Evolutionary conservation across 2,329 filamentous ascomycete species (phyloP), one percentile per base, ranked within the genome.

Genomic region (Neofusicoccum ribis): DNA sequence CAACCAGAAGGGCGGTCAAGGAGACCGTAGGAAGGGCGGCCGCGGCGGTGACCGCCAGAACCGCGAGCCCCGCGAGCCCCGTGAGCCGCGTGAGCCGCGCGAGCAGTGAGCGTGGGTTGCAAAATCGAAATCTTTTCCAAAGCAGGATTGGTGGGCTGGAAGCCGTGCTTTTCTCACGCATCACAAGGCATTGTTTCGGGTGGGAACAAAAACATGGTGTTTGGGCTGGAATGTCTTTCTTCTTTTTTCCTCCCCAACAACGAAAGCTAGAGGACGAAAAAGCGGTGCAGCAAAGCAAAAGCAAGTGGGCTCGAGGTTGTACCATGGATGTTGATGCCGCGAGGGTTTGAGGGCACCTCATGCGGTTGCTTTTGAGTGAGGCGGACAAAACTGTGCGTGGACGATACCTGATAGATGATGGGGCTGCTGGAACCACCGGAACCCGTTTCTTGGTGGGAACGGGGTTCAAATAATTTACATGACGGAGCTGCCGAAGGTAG

Each of bases 1-100:
- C 14, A 73, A 70, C 67, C 59, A 76, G 64, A 74, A 74, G 63
- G 72, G 75, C 15, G 74, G 74, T 23, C 73, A 72, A 15, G 70
- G 70, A 51, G 69, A 74, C 51, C 70, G 73, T 67, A 69, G 74
- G 54, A 65, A 66, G 20, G 75, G 76, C 23, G 70, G 73, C 67
- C 67, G 73, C 36, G 72, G 75, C 17, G 46, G 37, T 15, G 37
- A 39, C 47, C 54, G 67, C 20, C 67, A 67, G 64, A 67, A 67
- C 46, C 58, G 64, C 54, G 56, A 69, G 60, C 64, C 27, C 6
- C 27, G 27, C 27, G 27, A 31, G 27, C 27, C 27, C 27, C 27
- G 27, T 7, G 27, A 31, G 27, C 27, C 27, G 27, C 27, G 27
- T 7, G 27, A 31, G 27, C 5, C 27, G 27, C 58, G 64, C 54